Evolutionary conservation across 768 basidiomycete species (phyloP).

Genomic region (Lactarius trivialis): DNA sequence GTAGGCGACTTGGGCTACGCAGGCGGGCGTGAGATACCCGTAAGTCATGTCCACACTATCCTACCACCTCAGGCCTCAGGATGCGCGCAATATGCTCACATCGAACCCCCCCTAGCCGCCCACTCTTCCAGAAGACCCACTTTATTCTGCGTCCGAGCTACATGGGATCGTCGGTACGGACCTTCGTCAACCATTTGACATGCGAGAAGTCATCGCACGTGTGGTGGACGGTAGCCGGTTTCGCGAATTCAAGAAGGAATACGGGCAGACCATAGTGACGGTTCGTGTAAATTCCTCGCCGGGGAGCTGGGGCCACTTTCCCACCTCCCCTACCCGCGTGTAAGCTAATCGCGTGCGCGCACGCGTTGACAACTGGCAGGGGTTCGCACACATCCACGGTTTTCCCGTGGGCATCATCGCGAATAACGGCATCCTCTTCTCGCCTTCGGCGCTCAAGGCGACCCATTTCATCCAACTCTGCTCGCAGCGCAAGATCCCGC

Average conservation of each 20-base stretch:
- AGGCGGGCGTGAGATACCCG: constrained; percentile 43
- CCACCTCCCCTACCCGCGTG: not conserved
- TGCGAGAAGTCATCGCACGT: constrained; percentile 89
- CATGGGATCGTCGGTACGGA: constrained; percentile 92
- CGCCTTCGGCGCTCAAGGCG: constrained; percentile 87
- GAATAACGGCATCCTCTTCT: constrained; percentile 93
- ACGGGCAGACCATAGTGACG: constrained; percentile 84
- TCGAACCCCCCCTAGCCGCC: constrained; percentile 39
- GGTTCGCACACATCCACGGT: constrained; percentile 85
- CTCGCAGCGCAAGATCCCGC: constrained; percentile 81
- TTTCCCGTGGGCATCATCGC: constrained; percentile 88
- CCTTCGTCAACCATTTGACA: constrained; percentile 82
- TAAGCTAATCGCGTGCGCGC: not conserved
- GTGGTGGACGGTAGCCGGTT: constrained; percentile 89
- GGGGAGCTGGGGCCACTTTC: not conserved
- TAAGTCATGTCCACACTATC: constrained; percentile 31
- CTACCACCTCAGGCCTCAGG: not conserved
- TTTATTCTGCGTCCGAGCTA: constrained; percentile 75
- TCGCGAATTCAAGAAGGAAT: constrained; percentile 94
- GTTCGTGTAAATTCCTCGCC: constrained; percentile 37
- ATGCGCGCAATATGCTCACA: constrained; percentile 7
- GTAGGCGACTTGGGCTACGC: constrained; percentile 72
- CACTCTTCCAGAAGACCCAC: constrained; percentile 56
- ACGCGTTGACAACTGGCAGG: constrained; percentile 39
- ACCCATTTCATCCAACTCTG: constrained; percentile 95